Percentiles rank a stretch among this genome's conserved stretches.
Conservation (phyloP, 345 rosid genomes). For the Bretschneidera sinensis region DNA sequence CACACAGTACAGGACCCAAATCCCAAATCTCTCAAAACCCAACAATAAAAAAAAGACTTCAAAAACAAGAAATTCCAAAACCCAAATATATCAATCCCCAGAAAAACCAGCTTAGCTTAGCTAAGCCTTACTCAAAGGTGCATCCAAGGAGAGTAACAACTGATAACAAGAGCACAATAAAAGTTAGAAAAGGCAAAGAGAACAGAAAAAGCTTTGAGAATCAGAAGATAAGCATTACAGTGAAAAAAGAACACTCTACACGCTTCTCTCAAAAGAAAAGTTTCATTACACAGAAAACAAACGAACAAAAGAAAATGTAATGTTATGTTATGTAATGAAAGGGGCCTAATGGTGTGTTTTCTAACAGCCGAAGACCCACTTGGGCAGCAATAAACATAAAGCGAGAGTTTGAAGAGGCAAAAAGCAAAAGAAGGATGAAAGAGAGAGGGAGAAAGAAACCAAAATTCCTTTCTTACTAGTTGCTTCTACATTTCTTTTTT, state of each 20-base stretch:
- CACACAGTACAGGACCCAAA: constrained; percentile 12
- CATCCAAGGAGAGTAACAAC: background rate
- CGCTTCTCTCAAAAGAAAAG: constrained; percentile 8
- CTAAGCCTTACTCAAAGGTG: constrained; percentile 2
- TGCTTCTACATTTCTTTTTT: constrained; percentile 8
- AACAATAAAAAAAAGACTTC: background rate
- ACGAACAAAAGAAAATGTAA: background rate
- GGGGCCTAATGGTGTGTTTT: constrained; percentile 1
- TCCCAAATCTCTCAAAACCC: constrained; percentile 20
- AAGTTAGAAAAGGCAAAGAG: background rate
- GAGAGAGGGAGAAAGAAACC: constrained; percentile 15
- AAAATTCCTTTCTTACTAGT: constrained; percentile 20
- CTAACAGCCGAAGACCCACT: constrained; percentile 20
- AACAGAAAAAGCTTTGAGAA: constrained; percentile 1
- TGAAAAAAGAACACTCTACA: constrained; percentile 10
- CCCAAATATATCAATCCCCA: constrained; percentile 17
- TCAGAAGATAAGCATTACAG: constrained; percentile 22
- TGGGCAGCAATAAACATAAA: constrained; percentile 22
- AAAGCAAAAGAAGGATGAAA: no score
- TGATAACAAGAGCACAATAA: background rate
- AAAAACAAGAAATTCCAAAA: background rate
- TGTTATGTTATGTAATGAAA: constrained; percentile 4
- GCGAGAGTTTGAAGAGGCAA: no score
- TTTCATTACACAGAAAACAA: constrained; percentile 5
- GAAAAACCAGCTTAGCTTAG: constrained; percentile 6